These are phyloP conservation scores for Omphalotus olearius DNA, from an alignment of 1,284 basidiomycete species.

Conservation along the genomic window DNA sequence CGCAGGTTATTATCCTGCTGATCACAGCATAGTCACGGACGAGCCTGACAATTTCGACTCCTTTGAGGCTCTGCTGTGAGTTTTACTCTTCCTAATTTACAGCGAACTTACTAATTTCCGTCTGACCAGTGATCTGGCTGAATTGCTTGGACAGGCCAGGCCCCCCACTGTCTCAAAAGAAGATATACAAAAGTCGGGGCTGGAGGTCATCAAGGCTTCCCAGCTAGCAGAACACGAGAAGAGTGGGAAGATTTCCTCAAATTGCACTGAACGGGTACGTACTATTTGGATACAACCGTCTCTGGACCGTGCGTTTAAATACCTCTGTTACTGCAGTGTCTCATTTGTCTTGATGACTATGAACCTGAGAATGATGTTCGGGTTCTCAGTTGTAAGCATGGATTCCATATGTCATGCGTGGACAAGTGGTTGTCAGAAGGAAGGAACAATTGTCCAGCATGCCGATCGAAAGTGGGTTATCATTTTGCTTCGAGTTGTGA, in stretches of 20 bases:
- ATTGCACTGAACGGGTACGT: slow-evolving; percentile 73
- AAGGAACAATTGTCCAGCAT: slow-evolving; percentile 89
- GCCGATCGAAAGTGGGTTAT: slow-evolving; percentile 37
- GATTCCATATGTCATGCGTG: slow-evolving; percentile 83
- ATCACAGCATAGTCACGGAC: slow-evolving; percentile 79
- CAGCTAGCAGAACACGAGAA: slow-evolving; percentile 52
- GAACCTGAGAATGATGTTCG: slow-evolving; percentile 70
- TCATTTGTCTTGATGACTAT: slow-evolving; percentile 86
- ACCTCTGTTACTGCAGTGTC: slow-evolving; percentile 40
- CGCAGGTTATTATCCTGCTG: slow-evolving; percentile 80
- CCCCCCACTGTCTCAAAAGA: slow-evolving; percentile 76
- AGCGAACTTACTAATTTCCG: neutral
- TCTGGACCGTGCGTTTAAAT: neutral
- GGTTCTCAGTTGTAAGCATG: slow-evolving; percentile 77
- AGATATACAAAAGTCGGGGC: slow-evolving; percentile 77
- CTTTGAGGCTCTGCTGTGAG: slow-evolving; percentile 72
- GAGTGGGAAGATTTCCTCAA: slow-evolving; percentile 63
- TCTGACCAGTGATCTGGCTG: slow-evolving; percentile 42
- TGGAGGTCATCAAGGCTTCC: slow-evolving; percentile 63
- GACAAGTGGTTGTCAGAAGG: slow-evolving; percentile 85
- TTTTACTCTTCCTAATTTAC: slow-evolving; percentile 15
- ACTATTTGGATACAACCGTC: neutral
- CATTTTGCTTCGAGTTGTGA: neutral
- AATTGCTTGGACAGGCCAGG: slow-evolving; percentile 73
- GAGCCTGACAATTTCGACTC: slow-evolving; percentile 67